Percentiles rank a stretch among this genome's conserved stretches.
Evolutionary conservation across 1,284 basidiomycete genomes (phyloP).

Genomic region (Malassezia psittaci): DNA sequence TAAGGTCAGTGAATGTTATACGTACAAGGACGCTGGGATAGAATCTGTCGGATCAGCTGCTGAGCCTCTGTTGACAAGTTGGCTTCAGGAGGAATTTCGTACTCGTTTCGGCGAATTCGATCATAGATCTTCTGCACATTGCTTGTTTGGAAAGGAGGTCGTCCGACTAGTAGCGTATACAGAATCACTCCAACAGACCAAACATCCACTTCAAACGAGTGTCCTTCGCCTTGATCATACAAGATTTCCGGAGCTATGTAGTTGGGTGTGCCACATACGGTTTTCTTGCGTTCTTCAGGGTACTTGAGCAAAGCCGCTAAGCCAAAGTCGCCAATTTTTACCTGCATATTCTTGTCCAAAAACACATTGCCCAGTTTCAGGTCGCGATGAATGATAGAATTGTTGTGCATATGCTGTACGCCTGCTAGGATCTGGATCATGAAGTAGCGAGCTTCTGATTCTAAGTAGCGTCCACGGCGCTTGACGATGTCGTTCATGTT

Average conservation of each 20-base stretch:
- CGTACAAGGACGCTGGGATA: constrained; percentile 55
- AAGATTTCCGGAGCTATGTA: constrained; percentile 97
- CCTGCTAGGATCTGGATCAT: constrained; percentile 90
- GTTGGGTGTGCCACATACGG: constrained; percentile 95
- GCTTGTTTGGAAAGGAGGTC: constrained; percentile 94
- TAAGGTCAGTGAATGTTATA: constrained; percentile 19
- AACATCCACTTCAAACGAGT: constrained; percentile 95
- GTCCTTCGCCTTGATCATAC: constrained; percentile 87
- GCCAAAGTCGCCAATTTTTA: constrained; percentile 96
- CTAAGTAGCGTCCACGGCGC: constrained; percentile 73
- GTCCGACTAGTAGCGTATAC: constrained; percentile 85
- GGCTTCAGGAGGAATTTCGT: constrained; percentile 76
- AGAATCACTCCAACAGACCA: constrained; percentile 92
- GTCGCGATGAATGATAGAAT: constrained; percentile 61
- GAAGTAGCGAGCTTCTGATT: constrained; percentile 84
- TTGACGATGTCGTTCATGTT: constrained; percentile 78
- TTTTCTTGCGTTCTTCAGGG: constrained; percentile 93
- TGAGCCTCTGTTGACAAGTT: constrained; percentile 63
- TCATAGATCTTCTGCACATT: constrained; percentile 61
- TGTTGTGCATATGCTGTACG: constrained; percentile 89
- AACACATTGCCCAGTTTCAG: constrained; percentile 87
- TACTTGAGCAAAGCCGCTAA: constrained; percentile 91
- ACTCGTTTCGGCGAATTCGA: constrained; percentile 84
- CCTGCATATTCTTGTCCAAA: constrained; percentile 79
- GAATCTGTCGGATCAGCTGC: constrained; percentile 70